Evolutionary conservation across 495 filamentous ascomycete species (phyloP).

Genomic region (Glonium stellatum): DNA sequence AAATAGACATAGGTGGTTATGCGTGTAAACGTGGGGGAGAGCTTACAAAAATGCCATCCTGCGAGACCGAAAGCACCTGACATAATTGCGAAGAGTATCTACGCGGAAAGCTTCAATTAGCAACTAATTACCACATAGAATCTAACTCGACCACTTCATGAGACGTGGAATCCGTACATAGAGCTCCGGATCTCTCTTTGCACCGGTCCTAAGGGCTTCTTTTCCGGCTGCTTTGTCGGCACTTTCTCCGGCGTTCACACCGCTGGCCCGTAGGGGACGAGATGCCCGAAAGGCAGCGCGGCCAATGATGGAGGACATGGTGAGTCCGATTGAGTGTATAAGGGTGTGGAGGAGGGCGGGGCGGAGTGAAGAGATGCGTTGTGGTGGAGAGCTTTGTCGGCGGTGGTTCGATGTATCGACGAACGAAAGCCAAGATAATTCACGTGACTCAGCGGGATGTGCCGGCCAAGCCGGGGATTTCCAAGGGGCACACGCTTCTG

Average conservation of each 20-base stretch:
- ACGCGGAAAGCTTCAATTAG: slow-evolving; percentile 27
- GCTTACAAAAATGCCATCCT: slow-evolving; percentile 73
- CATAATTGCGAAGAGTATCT: slow-evolving; percentile 93
- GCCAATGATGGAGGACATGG: slow-evolving; percentile 35
- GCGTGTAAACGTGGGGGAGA: not conserved
- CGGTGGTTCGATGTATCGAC: not conserved
- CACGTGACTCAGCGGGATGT: not conserved
- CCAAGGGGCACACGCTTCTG: not conserved
- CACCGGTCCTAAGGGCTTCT: slow-evolving; percentile 52
- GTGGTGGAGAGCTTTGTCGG: slow-evolving; percentile 2
- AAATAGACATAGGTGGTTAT: not conserved
- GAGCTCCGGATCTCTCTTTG: slow-evolving; percentile 73
- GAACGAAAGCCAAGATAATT: not conserved
- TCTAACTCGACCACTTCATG: not conserved
- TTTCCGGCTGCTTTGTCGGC: slow-evolving; percentile 44
- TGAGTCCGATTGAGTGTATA: slow-evolving; percentile 22
- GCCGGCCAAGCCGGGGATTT: not conserved
- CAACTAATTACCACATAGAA: not conserved
- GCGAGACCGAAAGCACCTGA: slow-evolving; percentile 76
- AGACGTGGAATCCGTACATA: slow-evolving; percentile 50
- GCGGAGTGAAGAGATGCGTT: slow-evolving; percentile 16
- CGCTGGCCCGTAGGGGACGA: slow-evolving; percentile 23
- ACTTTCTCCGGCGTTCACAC: slow-evolving; percentile 8
- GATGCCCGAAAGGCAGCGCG: slow-evolving; percentile 33
- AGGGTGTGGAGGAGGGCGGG: not conserved